A percentile compares a stretch with the other conserved stretches of the same genome.
Conservation (phyloP, 768 basidiomycete genomes). For the Lactarius pseudohatsudake region DNA sequence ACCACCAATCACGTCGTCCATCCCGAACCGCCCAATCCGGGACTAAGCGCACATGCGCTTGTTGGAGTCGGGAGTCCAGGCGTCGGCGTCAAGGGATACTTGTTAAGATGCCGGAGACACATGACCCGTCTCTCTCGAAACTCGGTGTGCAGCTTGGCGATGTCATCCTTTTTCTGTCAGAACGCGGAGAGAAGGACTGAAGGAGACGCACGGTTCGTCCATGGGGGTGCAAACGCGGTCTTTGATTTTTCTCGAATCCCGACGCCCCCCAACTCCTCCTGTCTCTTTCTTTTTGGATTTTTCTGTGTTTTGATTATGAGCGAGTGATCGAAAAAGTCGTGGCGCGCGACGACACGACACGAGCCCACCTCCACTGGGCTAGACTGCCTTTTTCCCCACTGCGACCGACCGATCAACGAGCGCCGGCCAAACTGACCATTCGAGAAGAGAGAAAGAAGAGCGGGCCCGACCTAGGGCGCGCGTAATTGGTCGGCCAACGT, state of each 20-base stretch:
- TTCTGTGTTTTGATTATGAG: background rate
- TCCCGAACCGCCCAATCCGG: background rate
- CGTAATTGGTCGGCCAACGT: background rate
- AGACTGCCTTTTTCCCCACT: background rate
- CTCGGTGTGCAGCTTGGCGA: background rate
- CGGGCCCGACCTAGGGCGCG: background rate
- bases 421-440: background rate
- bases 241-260: no score
- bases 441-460: background rate
- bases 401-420: background rate
- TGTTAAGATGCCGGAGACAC: background rate
- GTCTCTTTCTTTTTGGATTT: background rate
- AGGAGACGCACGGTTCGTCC: background rate
- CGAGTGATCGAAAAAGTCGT: background rate
- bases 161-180: background rate
- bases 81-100: background rate
- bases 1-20: background rate
- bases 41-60: background rate
- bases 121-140: background rate
- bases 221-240: background rate
- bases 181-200: background rate
- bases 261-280: background rate
- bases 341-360: background rate
- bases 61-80: background rate
- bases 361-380: background rate